Evolutionary conservation across 1,284 basidiomycete genomes (phyloP).

Genomic region (Ceratorhiza oryzae-sativae): DNA sequence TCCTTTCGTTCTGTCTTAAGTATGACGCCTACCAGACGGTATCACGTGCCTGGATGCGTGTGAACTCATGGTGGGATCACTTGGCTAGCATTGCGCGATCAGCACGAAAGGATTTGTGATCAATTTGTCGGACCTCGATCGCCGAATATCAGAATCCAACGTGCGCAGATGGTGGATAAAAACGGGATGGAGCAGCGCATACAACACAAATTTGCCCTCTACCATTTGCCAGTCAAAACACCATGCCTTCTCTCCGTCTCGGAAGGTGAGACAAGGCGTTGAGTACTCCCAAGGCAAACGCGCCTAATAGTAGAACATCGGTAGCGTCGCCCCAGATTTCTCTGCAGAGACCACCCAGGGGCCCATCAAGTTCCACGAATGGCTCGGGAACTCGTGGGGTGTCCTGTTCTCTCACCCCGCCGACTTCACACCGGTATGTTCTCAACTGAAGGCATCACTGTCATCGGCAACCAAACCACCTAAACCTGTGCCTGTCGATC

Average conservation of each 20-base stretch:
- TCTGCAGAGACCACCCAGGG: constrained; percentile 83
- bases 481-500: constrained; percentile 48
- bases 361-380: constrained; percentile 88
- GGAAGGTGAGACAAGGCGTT: constrained; percentile 51
- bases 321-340: constrained; percentile 79
- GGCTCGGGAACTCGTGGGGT: constrained; percentile 87
- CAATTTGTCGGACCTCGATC: constrained; percentile 9
- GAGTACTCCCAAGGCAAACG: background rate
- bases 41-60: constrained; percentile 37
- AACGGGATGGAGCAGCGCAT: background rate
- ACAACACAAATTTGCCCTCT: background rate
- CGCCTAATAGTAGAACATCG: constrained; percentile 37
- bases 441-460: constrained; percentile 4
- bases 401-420: constrained; percentile 95
- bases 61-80: constrained; percentile 29
- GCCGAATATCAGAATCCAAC: background rate
- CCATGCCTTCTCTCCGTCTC: constrained; percentile 66
- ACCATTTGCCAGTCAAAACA: constrained; percentile 22
- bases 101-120: constrained; percentile 20
- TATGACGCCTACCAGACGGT: background rate
- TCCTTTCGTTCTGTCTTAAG: background rate
- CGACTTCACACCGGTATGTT: constrained; percentile 51
- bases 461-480: constrained; percentile 51
- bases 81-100: constrained; percentile 37
- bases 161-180: constrained; percentile 20